These are phyloP conservation scores for Trametes maxima DNA, from an alignment of 768 basidiomycete genomes.

Conservation along the genomic window DNA sequence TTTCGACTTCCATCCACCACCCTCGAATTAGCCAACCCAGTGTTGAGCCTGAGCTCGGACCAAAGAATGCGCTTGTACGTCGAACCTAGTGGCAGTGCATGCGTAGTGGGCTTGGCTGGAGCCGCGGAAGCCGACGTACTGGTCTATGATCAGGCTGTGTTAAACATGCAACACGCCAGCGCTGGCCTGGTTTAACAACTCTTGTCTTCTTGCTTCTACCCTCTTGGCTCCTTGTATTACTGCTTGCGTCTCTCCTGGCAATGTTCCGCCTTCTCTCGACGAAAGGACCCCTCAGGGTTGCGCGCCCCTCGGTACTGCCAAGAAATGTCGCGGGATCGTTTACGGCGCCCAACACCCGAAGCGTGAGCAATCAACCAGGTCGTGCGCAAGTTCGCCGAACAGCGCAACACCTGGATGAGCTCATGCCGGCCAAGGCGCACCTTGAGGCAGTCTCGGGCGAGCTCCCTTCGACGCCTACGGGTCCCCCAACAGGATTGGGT, in stretches of 20 bases:
- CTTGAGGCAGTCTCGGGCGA: conserved; percentile 17
- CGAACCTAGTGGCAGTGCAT: no score
- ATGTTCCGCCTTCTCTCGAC: no score
- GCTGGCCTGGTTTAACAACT: no score
- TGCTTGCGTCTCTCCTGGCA: not conserved
- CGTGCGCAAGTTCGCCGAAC: not conserved
- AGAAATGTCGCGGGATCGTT: not conserved
- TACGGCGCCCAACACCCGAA: not conserved
- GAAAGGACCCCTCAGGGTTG: not conserved
- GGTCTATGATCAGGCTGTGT: not conserved
- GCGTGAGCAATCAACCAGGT: not conserved
- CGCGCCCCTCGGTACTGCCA: not conserved
- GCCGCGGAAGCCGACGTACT: not conserved
- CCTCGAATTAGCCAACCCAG: no score
- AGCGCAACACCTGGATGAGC: not conserved
- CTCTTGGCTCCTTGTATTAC: not conserved
- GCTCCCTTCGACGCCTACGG: conserved; percentile 19
- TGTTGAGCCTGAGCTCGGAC: no score
- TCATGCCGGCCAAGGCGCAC: conserved; percentile 6
- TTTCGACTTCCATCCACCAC: no score
- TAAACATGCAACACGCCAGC: not conserved
- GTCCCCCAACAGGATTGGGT: conserved; percentile 11
- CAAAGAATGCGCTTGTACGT: no score
- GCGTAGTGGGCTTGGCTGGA: no score
- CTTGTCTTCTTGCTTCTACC: not conserved